A percentile compares a stretch with the other conserved stretches of the same genome.
Conservation (phyloP, 768 basidiomycete species). For the Daedaleopsis sinensis region DNA sequence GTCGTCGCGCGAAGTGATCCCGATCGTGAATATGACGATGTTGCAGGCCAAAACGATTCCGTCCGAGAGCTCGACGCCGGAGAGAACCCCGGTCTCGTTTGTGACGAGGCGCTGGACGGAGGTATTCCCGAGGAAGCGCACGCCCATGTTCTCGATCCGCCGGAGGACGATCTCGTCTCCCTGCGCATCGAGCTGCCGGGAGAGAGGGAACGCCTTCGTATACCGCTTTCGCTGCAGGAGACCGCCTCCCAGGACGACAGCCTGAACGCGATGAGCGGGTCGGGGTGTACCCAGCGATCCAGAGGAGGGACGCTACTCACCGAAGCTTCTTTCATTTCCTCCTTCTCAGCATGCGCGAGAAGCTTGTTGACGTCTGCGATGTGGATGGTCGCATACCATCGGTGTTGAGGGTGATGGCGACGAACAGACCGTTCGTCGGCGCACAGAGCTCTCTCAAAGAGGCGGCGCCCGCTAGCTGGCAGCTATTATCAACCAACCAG, state of each 20-base stretch:
- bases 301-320: slow-evolving; percentile 10
- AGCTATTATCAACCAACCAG: too few species aligned
- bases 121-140: slow-evolving; percentile 51
- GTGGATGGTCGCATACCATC: too few species aligned
- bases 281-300: neutral
- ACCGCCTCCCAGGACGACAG: slow-evolving; percentile 69
- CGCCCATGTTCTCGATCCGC: slow-evolving; percentile 62
- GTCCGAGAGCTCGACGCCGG: slow-evolving; percentile 52
- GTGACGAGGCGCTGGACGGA: slow-evolving; percentile 42
- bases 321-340: slow-evolving; percentile 38
- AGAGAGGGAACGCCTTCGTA: slow-evolving; percentile 61
- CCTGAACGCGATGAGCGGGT: slow-evolving; percentile 22
- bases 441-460: too few species aligned
- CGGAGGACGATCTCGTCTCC: slow-evolving; percentile 63
- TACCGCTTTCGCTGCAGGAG: slow-evolving; percentile 74
- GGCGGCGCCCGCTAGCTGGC: too few species aligned
- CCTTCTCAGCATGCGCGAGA: slow-evolving; percentile 55
- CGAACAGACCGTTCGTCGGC: too few species aligned
- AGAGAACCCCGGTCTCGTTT: slow-evolving; percentile 39
- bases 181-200: slow-evolving; percentile 58
- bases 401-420: too few species aligned
- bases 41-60: slow-evolving; percentile 49
- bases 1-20: slow-evolving; percentile 73
- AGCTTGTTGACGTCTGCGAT: slow-evolving; percentile 69
- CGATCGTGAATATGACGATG: slow-evolving; percentile 68